These are phyloP conservation scores for Carallia brachiata DNA, from an alignment of 345 rosid species.

Conservation along the genomic window DNA sequence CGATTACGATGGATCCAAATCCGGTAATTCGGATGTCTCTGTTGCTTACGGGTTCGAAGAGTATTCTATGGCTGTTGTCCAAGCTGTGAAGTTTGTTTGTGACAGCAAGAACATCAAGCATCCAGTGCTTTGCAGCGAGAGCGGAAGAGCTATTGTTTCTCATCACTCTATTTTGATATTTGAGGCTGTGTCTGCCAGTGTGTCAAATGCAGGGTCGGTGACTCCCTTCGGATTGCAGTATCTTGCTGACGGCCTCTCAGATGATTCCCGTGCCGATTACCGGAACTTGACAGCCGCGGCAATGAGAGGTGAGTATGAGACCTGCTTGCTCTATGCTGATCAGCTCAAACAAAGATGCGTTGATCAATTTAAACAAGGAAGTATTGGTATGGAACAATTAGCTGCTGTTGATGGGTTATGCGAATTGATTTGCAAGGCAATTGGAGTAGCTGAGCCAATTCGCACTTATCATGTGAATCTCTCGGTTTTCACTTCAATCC, in stretches of 20 bases:
- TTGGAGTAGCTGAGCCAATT: constrained; percentile 52
- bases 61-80: constrained; percentile 83
- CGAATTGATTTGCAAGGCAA: constrained; percentile 55
- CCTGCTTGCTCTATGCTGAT: constrained; percentile 67
- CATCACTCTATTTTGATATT: constrained; percentile 84
- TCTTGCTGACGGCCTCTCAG: constrained; percentile 51
- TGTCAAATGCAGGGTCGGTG: constrained; percentile 12
- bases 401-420: constrained; percentile 87
- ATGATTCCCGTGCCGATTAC: constrained; percentile 65
- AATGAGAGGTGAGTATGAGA: constrained; percentile 59
- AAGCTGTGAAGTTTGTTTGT: constrained; percentile 56
- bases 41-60: constrained; percentile 79
- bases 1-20: constrained; percentile 92
- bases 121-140: constrained; percentile 80
- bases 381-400: constrained; percentile 67
- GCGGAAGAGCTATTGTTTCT: constrained; percentile 93
- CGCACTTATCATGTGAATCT: constrained; percentile 80
- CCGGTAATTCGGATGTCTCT: constrained; percentile 79
- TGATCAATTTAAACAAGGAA: constrained; percentile 80
- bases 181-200: constrained; percentile 62
- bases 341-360: constrained; percentile 79
- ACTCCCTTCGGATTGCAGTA: constrained; percentile 45
- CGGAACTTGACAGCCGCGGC: constrained; percentile 53
- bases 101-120: constrained; percentile 70
- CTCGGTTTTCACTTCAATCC: constrained; percentile 87